Percentiles rank a stretch among this genome's conserved stretches.
phyloP scores from a whole-genome alignment of 73 alveolate genomes.

The Paramecium octaurelia region DNA sequence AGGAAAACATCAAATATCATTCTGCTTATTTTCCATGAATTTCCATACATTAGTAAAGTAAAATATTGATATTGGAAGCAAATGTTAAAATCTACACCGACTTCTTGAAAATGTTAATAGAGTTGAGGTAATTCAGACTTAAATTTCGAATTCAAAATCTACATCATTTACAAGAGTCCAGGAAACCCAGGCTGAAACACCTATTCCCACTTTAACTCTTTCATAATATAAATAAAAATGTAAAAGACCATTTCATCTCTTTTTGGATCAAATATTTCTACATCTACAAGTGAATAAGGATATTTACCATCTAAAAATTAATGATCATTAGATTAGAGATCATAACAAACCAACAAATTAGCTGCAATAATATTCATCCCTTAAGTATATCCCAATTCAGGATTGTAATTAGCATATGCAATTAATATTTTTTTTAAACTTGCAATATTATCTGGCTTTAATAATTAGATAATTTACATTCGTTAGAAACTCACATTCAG shows the following conservation, averaged over 20 bases:
- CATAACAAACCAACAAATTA: not conserved
- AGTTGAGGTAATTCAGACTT: not conserved
- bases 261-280: not conserved
- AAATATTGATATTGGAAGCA: not conserved
- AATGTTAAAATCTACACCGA: not conserved
- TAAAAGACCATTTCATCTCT: constrained; percentile 5
- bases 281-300: not conserved
- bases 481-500: not conserved
- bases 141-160: not conserved
- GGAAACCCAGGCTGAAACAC: not conserved
- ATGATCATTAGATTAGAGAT: not conserved
- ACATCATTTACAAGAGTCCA: not conserved
- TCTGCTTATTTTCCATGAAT: not conserved
- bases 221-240: not conserved
- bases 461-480: not conserved
- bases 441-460: not conserved
- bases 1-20: not conserved
- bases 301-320: not conserved
- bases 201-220: not conserved
- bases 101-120: not conserved
- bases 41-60: not conserved
- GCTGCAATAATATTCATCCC: not conserved
- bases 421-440: not conserved
- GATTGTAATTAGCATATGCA: not conserved
- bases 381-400: constrained; percentile 15